These are phyloP conservation scores for Zancudomyces culisetae DNA, from an alignment of 371 early-diverging fungal species.

Conservation along the genomic window DNA sequence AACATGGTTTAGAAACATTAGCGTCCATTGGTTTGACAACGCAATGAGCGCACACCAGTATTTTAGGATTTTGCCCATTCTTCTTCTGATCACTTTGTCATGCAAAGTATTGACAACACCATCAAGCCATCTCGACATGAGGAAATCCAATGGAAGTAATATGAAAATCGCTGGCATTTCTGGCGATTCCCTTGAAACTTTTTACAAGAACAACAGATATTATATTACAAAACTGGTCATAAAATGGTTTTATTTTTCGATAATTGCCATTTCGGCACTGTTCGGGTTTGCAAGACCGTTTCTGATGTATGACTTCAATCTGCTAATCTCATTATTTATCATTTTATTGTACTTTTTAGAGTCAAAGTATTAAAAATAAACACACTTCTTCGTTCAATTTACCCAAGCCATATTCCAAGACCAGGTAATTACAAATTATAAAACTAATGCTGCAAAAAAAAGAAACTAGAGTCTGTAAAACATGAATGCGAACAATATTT, in stretches of 20 bases:
- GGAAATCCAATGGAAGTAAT: background rate
- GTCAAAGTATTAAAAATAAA: too few species aligned
- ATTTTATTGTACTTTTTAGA: too few species aligned
- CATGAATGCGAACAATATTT: too few species aligned
- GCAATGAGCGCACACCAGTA: constrained; percentile 21
- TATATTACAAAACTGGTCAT: background rate
- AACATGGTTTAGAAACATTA: constrained; percentile 24
- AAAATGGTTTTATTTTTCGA: background rate
- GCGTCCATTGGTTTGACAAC: constrained; percentile 23
- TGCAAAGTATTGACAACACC: background rate
- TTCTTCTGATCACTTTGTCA: constrained; percentile 13
- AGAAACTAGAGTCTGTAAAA: too few species aligned
- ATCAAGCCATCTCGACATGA: background rate
- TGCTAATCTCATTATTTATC: too few species aligned
- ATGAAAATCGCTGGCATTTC: background rate
- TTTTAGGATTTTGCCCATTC: constrained; percentile 16
- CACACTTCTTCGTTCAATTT: too few species aligned
- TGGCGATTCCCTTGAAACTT: background rate
- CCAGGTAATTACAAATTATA: too few species aligned
- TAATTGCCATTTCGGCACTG: background rate
- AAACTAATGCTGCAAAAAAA: too few species aligned
- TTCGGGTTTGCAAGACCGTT: background rate
- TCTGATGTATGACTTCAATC: background rate
- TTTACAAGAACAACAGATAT: background rate
- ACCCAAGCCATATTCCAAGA: too few species aligned